Percentiles rank a stretch among this genome's conserved stretches.
Conservation (phyloP, 192 early-diverging fungal genomes). For the Coemansia sp. region DNA sequence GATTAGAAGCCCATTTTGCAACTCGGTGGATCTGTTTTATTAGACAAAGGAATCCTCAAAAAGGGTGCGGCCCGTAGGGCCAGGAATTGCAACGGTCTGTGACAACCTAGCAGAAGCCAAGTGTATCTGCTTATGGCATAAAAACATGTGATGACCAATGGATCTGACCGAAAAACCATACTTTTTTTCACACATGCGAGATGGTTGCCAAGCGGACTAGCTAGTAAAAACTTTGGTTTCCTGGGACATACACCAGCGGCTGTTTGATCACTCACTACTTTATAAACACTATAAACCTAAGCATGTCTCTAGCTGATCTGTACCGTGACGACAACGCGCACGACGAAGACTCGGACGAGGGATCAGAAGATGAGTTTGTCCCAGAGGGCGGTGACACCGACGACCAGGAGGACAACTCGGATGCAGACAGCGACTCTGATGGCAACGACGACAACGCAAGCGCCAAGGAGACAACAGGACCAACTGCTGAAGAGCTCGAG, state of each 20-base stretch:
- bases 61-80: not conserved
- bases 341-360: slow-evolving; percentile 11
- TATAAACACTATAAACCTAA: not conserved
- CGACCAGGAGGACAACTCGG: slow-evolving; percentile 1
- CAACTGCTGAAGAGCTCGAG: not conserved
- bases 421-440: slow-evolving; percentile 7
- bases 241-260: not conserved
- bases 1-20: slow-evolving; percentile 11
- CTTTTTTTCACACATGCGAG: not conserved
- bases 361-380: slow-evolving; percentile 39
- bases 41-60: slow-evolving; percentile 6
- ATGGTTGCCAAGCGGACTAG: not conserved
- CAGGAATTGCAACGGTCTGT: not conserved
- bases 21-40: slow-evolving; percentile 16
- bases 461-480: not conserved
- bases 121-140: not conserved
- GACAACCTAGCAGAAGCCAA: not conserved
- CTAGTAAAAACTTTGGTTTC: not conserved
- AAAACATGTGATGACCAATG: not conserved
- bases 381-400: slow-evolving; percentile 15
- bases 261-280: not conserved
- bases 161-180: slow-evolving; percentile 3
- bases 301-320: slow-evolving; percentile 47
- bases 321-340: slow-evolving; percentile 22
- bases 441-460: slow-evolving; percentile 2